These are phyloP conservation scores for Orobanche coerulescens DNA, from an alignment of 257 asterid species.

Conservation along the genomic window DNA sequence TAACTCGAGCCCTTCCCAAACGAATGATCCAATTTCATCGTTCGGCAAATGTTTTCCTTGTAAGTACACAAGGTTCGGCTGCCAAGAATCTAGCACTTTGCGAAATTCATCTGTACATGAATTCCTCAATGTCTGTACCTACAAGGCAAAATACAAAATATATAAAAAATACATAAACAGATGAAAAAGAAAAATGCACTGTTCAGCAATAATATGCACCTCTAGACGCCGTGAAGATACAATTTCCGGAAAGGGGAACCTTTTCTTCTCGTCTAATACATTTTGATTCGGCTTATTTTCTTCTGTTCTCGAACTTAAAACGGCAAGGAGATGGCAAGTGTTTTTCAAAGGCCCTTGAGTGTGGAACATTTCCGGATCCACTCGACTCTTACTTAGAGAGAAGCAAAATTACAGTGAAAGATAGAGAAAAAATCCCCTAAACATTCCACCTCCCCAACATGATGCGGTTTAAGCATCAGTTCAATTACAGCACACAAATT, in stretches of 20 bases:
- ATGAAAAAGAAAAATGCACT: background rate
- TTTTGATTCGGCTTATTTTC: constrained; percentile 44
- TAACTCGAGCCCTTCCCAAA: constrained; percentile 58
- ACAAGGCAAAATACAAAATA: constrained; percentile 6
- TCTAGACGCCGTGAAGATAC: constrained; percentile 81
- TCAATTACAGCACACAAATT: constrained; percentile 12
- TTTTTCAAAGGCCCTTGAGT: constrained; percentile 74
- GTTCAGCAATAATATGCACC: constrained; percentile 37
- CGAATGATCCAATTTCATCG: constrained; percentile 54
- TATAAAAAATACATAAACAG: background rate
- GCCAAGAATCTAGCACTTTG: constrained; percentile 59
- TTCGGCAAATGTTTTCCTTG: constrained; percentile 64
- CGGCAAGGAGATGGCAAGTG: constrained; percentile 75
- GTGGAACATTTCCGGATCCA: constrained; percentile 58
- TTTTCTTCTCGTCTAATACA: constrained; percentile 32
- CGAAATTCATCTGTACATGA: constrained; percentile 67
- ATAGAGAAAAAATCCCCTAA: background rate
- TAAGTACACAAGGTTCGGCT: constrained; percentile 73
- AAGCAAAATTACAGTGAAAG: constrained; percentile 6
- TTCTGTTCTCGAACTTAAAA: constrained; percentile 39
- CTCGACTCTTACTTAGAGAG: constrained; percentile 21
- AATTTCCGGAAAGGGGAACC: constrained; percentile 64
- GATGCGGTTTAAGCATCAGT: constrained; percentile 22
- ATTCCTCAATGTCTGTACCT: constrained; percentile 78
- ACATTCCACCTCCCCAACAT: constrained; percentile 18